Percentiles rank a stretch among this genome's conserved stretches.
phyloP scores from a whole-genome alignment of 208 protist species.

The Trichomonas vaginalis region DNA sequence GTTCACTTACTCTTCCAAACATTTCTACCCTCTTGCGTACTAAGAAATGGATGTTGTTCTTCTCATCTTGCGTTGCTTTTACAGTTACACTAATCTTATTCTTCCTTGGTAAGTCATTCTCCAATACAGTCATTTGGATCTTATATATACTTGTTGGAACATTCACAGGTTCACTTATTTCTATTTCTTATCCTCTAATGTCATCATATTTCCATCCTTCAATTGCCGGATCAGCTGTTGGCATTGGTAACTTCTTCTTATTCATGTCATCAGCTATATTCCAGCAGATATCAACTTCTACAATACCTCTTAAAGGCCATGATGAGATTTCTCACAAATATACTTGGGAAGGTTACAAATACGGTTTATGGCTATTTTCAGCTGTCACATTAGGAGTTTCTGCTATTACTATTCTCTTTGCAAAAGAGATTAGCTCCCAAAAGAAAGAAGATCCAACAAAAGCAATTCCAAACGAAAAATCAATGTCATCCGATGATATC shows the following conservation, averaged over 20 bases:
- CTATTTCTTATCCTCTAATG: neutral
- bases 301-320: neutral
- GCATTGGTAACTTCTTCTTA: neutral
- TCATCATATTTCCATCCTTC: neutral
- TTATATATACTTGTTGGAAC: neutral
- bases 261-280: neutral
- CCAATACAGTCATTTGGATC: neutral
- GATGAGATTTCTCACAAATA: no score
- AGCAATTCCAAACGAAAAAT: no score
- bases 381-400: neutral
- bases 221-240: neutral
- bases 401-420: neutral
- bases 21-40: neutral
- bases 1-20: neutral
- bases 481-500: no score
- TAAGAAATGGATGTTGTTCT: neutral
- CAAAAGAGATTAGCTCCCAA: neutral
- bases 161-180: neutral
- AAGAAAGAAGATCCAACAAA: no score
- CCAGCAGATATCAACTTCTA: neutral
- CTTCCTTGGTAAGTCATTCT: neutral
- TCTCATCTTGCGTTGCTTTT: neutral
- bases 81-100: neutral
- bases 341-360: neutral
- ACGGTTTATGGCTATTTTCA: neutral